A percentile compares a stretch with the other conserved stretches of the same genome.
phyloP scores from a whole-genome alignment of 306 rosid genomes.

The Comarum palustre region DNA sequence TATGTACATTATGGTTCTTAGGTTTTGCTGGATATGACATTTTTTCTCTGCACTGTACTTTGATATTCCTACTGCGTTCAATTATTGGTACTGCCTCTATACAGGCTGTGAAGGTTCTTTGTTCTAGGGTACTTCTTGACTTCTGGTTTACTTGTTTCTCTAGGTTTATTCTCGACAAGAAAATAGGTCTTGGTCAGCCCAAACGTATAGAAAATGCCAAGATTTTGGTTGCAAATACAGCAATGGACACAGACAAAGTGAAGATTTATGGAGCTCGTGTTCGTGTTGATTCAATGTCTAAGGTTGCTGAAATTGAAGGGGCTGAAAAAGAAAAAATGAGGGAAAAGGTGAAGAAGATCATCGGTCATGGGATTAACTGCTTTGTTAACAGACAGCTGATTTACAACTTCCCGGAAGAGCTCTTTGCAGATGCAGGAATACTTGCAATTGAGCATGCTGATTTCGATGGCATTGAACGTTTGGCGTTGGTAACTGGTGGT shows the following conservation, averaged over 20 bases:
- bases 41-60: background rate
- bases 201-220: constrained; percentile 90
- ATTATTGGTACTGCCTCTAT: background rate
- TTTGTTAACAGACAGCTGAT: constrained; percentile 92
- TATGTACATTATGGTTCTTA: background rate
- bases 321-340: constrained; percentile 97
- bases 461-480: constrained; percentile 92
- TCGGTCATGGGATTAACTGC: constrained; percentile 85
- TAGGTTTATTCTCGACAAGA: constrained; percentile 97
- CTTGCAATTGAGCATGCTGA: constrained; percentile 99
- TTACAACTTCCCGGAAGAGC: constrained; percentile 95
- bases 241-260: constrained; percentile 96
- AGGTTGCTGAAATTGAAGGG: constrained; percentile 87
- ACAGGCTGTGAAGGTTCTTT: background rate
- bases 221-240: constrained; percentile 92
- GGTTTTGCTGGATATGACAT: background rate
- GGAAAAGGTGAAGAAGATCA: constrained; percentile 91
- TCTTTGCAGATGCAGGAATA: constrained; percentile 93
- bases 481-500: constrained; percentile 90
- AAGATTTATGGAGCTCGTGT: constrained; percentile 96
- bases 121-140: background rate
- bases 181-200: constrained; percentile 98
- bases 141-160: constrained; percentile 20
- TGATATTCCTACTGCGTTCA: background rate
- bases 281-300: constrained; percentile 92